Evolutionary conservation across 306 rosid genomes (phyloP).

Genomic region (Acmispon strigosus): DNA sequence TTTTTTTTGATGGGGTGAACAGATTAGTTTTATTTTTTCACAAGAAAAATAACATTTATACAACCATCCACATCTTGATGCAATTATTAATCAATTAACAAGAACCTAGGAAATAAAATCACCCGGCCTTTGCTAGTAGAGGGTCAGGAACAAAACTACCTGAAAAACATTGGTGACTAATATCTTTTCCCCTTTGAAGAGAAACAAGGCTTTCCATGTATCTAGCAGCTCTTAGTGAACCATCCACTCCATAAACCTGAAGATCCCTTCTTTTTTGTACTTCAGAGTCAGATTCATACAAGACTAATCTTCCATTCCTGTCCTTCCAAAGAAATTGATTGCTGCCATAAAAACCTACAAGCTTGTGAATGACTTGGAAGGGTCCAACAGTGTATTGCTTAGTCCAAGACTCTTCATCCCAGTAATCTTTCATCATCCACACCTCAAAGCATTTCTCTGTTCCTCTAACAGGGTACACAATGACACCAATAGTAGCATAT

Average conservation of each 20-base stretch:
- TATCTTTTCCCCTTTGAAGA: neutral
- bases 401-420: slow-evolving; percentile 24
- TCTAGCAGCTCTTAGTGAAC: slow-evolving; percentile 6
- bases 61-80: no score
- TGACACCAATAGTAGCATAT: neutral
- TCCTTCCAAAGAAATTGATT: slow-evolving; percentile 17
- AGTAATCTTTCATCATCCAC: slow-evolving; percentile 23
- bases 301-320: neutral
- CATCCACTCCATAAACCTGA: neutral
- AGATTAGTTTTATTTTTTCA: no score
- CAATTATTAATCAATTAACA: no score
- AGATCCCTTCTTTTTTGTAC: neutral
- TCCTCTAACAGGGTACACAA: slow-evolving; percentile 6
- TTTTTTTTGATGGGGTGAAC: no score
- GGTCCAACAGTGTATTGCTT: slow-evolving; percentile 17
- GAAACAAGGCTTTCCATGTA: slow-evolving; percentile 25
- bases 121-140: neutral
- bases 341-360: slow-evolving; percentile 4
- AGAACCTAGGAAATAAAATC: no score
- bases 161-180: neutral
- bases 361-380: neutral
- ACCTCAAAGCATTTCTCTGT: slow-evolving; percentile 3
- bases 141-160: neutral
- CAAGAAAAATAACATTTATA: no score
- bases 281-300: neutral